Evolutionary conservation across 768 basidiomycete genomes (phyloP).

Genomic region (Lentinula raphanica): DNA sequence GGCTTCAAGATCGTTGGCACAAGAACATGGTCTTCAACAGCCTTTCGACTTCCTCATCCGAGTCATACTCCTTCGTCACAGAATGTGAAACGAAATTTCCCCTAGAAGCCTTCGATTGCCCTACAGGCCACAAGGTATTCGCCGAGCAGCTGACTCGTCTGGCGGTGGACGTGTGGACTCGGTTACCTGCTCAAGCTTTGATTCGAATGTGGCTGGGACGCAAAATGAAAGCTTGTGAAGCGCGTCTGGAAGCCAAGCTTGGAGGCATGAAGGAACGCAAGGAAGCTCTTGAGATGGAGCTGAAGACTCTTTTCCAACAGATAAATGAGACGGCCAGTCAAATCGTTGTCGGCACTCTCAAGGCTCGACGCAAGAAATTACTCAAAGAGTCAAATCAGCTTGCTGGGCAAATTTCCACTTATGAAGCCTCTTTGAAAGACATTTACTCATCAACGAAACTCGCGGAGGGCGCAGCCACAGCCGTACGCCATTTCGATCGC

Average conservation of each 20-base stretch:
- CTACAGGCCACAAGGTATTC: slow-evolving; percentile 35
- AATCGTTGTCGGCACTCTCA: slow-evolving; percentile 36
- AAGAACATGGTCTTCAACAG: background rate
- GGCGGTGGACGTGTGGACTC: slow-evolving; percentile 30
- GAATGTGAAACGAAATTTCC: slow-evolving; percentile 22
- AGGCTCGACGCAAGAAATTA: slow-evolving; percentile 20
- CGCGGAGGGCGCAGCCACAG: background rate
- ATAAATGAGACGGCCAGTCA: slow-evolving; percentile 30
- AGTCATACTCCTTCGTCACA: slow-evolving; percentile 21
- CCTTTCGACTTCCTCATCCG: slow-evolving; percentile 15
- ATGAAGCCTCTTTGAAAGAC: background rate
- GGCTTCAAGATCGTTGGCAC: background rate
- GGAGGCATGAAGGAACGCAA: background rate
- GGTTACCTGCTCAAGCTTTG: slow-evolving; percentile 38
- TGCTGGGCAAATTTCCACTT: background rate
- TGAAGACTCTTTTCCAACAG: background rate
- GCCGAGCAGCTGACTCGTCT: slow-evolving; percentile 40
- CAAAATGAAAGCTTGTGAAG: slow-evolving; percentile 24
- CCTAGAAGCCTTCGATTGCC: slow-evolving; percentile 29
- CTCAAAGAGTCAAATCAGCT: slow-evolving; percentile 18
- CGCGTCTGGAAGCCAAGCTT: slow-evolving; percentile 15
- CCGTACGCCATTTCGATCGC: slow-evolving; percentile 1
- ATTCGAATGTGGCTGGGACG: slow-evolving; percentile 32
- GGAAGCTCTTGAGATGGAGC: background rate
- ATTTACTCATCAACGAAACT: background rate